A percentile compares a stretch with the other conserved stretches of the same genome.
Conservation (phyloP, 371 early-diverging fungal genomes). For the Capillidium rhysosporum region DNA sequence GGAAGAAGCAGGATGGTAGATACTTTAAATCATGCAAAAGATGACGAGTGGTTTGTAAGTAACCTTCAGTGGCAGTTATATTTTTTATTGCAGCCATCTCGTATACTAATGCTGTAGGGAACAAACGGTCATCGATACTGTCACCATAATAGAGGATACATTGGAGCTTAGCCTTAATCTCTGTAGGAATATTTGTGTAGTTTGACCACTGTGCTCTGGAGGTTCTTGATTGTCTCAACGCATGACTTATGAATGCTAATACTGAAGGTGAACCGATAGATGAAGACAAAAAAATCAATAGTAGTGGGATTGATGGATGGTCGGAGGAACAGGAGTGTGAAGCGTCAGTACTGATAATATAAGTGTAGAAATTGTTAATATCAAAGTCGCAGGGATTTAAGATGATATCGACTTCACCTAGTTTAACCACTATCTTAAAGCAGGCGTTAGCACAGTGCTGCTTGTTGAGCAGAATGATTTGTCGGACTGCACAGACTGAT, state of each 20-base stretch:
- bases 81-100: constrained; percentile 64
- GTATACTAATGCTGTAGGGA: constrained; percentile 46
- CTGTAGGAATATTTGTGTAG: constrained; percentile 60
- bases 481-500: constrained; percentile 79
- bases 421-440: constrained; percentile 75
- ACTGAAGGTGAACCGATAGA: constrained; percentile 59
- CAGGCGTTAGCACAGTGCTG: constrained; percentile 60
- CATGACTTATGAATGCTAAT: constrained; percentile 67
- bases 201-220: constrained; percentile 62
- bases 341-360: constrained; percentile 90
- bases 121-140: constrained; percentile 84
- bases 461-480: constrained; percentile 36
- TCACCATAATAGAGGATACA: constrained; percentile 89
- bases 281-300: constrained; percentile 72
- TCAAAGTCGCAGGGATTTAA: constrained; percentile 25
- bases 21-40: constrained; percentile 86
- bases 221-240: constrained; percentile 72
- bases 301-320: constrained; percentile 73
- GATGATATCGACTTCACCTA: constrained; percentile 58
- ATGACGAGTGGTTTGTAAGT: constrained; percentile 54
- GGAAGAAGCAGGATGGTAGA: constrained; percentile 92
- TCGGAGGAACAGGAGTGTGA: constrained; percentile 54
- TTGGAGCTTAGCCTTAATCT: constrained; percentile 46
- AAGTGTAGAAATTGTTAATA: constrained; percentile 50
- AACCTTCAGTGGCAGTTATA: constrained; percentile 49